Percentiles rank a stretch among this genome's conserved stretches.
These are phyloP conservation scores for Kodamaea fukazawae DNA, from an alignment of 805 yeast species.

Conservation along the genomic window DNA sequence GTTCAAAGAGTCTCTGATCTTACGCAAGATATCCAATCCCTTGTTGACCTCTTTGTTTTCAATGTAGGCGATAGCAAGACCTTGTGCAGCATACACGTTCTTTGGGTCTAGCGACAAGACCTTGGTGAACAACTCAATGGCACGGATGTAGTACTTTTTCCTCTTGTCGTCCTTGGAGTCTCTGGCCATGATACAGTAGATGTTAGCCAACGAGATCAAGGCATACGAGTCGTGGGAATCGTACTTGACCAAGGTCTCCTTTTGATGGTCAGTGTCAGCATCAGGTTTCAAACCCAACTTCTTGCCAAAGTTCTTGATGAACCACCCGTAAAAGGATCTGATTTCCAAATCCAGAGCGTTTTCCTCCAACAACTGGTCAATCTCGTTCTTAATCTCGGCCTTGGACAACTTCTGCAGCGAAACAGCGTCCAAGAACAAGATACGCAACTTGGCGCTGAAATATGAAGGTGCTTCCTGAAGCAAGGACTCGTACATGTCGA, in stretches of 20 bases:
- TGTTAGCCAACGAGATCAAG: slow-evolving; percentile 82
- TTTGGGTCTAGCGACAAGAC: slow-evolving; percentile 79
- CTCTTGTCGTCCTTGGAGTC: slow-evolving; percentile 62
- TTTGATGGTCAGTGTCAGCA: slow-evolving; percentile 74
- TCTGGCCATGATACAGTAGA: slow-evolving; percentile 79
- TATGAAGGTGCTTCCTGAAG: slow-evolving; percentile 63
- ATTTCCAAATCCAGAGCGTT: slow-evolving; percentile 70
- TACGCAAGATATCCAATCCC: slow-evolving; percentile 84
- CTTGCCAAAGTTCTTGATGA: slow-evolving; percentile 57
- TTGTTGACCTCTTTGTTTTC: slow-evolving; percentile 72
- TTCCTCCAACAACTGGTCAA: slow-evolving; percentile 51
- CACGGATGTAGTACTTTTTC: slow-evolving; percentile 76
- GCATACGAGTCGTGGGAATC: slow-evolving; percentile 91
- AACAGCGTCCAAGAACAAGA: slow-evolving; percentile 58
- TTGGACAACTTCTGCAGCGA: slow-evolving; percentile 35
- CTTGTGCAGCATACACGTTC: slow-evolving; percentile 96
- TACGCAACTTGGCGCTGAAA: slow-evolving; percentile 70
- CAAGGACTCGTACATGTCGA: slow-evolving; percentile 52
- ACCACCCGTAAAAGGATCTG: slow-evolving; percentile 93
- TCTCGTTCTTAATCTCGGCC: slow-evolving; percentile 49
- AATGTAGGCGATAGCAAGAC: slow-evolving; percentile 88
- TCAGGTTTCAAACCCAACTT: slow-evolving; percentile 48
- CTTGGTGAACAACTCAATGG: slow-evolving; percentile 89
- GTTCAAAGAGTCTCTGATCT: slow-evolving; percentile 83
- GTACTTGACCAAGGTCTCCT: slow-evolving; percentile 75